Conservation (phyloP, 306 rosid species). For the Trifolium dubium region DNA sequence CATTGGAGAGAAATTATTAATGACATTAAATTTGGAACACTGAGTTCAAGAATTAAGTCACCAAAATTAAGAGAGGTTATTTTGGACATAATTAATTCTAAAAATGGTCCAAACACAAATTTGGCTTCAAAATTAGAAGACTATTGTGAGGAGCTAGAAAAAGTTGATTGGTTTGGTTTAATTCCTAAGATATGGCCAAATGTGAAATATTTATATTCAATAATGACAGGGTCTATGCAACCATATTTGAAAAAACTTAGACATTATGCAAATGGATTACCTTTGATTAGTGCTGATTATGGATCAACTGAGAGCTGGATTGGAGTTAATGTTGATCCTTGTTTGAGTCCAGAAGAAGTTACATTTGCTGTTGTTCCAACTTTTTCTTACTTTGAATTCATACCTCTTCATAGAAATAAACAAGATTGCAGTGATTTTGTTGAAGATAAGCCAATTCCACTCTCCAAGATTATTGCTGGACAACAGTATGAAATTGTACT, state of each 20-base stretch:
- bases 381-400: conserved; percentile 90
- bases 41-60: conserved; percentile 53
- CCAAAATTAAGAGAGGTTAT: conserved; percentile 61
- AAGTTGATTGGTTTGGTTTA: conserved; percentile 65
- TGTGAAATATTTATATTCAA: conserved; percentile 82
- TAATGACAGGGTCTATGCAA: conserved; percentile 94
- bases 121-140: conserved; percentile 60
- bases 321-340: conserved; percentile 85
- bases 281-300: conserved; percentile 88
- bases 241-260: conserved; percentile 79
- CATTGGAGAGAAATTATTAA: conserved; percentile 63
- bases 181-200: conserved; percentile 86
- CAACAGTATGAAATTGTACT: conserved; percentile 87
- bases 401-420: conserved; percentile 65
- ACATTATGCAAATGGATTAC: conserved; percentile 73
- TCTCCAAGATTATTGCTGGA: conserved; percentile 73
- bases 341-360: conserved; percentile 72
- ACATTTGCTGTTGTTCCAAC: conserved; percentile 86
- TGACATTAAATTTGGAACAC: conserved; percentile 62
- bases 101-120: conserved; percentile 48
- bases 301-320: conserved; percentile 99
- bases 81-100: conserved; percentile 46
- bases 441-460: conserved; percentile 81
- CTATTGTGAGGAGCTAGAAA: conserved; percentile 56
- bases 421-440: conserved; percentile 53